A percentile compares a stretch with the other conserved stretches of the same genome.
Evolutionary conservation across 345 rosid species (phyloP).

Genomic region (Arabidopsis suecica): DNA sequence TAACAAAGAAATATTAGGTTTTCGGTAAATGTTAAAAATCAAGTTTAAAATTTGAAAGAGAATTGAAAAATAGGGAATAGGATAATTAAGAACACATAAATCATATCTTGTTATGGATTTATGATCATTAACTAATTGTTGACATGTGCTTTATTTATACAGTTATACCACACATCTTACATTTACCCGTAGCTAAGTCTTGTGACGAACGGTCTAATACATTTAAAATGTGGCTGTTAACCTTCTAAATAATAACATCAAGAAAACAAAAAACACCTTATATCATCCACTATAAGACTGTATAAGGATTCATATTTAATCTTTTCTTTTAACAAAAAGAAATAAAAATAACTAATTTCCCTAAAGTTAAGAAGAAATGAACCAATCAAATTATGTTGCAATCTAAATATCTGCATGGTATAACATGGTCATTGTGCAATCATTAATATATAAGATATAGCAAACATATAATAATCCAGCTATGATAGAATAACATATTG

Average conservation of each 20-base stretch:
- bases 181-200: not conserved
- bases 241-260: too few species aligned
- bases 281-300: not conserved
- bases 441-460: not conserved
- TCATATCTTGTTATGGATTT: too few species aligned
- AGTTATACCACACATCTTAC: not conserved
- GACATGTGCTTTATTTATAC: too few species aligned
- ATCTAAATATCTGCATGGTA: not conserved
- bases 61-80: too few species aligned
- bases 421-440: slow-evolving; percentile 24
- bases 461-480: slow-evolving; percentile 10
- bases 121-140: too few species aligned
- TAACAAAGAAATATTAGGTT: too few species aligned
- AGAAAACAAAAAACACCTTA: too few species aligned
- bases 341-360: not conserved
- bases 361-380: not conserved
- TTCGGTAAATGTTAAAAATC: too few species aligned
- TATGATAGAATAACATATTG: not conserved
- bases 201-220: not conserved
- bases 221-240: too few species aligned
- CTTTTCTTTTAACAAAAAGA: not conserved
- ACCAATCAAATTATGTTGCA: not conserved
- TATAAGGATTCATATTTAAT: not conserved
- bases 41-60: too few species aligned
- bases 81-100: too few species aligned